Evolutionary conservation across 768 basidiomycete genomes (phyloP).

Genomic region (Termitomyces sp.): DNA sequence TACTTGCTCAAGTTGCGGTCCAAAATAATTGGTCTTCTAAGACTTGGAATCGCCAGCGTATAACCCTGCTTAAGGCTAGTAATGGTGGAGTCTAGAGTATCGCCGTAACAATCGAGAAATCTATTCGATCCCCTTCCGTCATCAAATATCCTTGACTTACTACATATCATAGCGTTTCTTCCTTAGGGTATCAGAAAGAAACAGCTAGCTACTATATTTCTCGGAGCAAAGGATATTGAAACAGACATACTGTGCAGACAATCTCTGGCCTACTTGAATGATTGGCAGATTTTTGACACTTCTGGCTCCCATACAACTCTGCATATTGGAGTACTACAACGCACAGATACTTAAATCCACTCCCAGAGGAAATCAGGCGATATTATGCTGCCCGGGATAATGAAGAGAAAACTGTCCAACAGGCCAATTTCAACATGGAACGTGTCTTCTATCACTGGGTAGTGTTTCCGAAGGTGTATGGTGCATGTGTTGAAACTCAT

Average conservation of each 20-base stretch:
- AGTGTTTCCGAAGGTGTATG: neutral
- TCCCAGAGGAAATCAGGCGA: slow-evolving; percentile 7
- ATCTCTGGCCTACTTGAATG: slow-evolving; percentile 1
- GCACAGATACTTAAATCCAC: neutral
- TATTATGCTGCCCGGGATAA: slow-evolving; percentile 2
- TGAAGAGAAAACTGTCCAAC: neutral
- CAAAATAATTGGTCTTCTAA: slow-evolving; percentile 12
- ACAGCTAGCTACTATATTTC: slow-evolving; percentile 1
- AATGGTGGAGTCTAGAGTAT: slow-evolving; percentile 6
- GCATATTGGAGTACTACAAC: neutral
- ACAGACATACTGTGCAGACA: slow-evolving; percentile 4
- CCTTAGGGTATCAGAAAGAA: slow-evolving; percentile 7
- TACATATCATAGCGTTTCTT: slow-evolving; percentile 10
- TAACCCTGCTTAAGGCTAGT: slow-evolving; percentile 3
- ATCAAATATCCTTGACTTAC: neutral
- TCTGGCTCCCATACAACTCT: slow-evolving; percentile 12
- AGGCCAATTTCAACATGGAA: slow-evolving; percentile 8
- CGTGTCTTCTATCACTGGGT: slow-evolving; percentile 5
- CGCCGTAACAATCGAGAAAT: slow-evolving; percentile 6
- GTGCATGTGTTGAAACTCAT: neutral
- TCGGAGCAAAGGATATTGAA: neutral
- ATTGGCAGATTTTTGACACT: slow-evolving; percentile 7
- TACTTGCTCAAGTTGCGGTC: slow-evolving; percentile 9
- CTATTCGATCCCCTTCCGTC: slow-evolving; percentile 8
- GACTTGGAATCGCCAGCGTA: slow-evolving; percentile 1